Evolutionary conservation across 2,329 filamentous ascomycete species (phyloP).

Genomic region (Fusarium sp.): DNA sequence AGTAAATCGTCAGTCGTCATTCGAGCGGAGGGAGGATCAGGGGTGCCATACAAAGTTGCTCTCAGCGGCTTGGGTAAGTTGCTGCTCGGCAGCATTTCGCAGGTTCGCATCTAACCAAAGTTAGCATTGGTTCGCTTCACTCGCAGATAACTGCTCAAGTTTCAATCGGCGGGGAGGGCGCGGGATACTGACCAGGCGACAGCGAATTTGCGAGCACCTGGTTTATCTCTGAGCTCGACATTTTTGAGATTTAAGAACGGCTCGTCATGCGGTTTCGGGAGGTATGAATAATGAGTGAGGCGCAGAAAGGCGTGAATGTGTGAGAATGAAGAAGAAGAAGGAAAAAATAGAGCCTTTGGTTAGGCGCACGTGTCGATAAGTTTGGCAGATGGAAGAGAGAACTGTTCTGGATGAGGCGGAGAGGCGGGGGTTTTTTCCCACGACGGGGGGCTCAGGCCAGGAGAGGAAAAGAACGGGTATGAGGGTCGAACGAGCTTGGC

Average conservation of each 20-base stretch:
- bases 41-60: slow-evolving; percentile 83
- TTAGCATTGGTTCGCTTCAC: slow-evolving; percentile 37
- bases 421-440: slow-evolving; percentile 43
- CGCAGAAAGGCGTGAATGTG: slow-evolving; percentile 10
- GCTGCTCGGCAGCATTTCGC: slow-evolving; percentile 91
- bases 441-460: slow-evolving; percentile 32
- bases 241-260: slow-evolving; percentile 56
- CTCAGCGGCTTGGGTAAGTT: slow-evolving; percentile 91
- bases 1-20: slow-evolving; percentile 42
- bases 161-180: slow-evolving; percentile 11
- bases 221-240: slow-evolving; percentile 90
- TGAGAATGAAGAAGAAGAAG: slow-evolving; percentile 23
- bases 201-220: slow-evolving; percentile 97
- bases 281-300: slow-evolving; percentile 38
- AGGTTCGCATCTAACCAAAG: slow-evolving; percentile 79
- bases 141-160: neutral
- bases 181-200: slow-evolving; percentile 78
- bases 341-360: slow-evolving; percentile 35
- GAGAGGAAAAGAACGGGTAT: slow-evolving; percentile 42
- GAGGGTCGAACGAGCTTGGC: slow-evolving; percentile 34
- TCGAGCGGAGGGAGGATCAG: slow-evolving; percentile 29
- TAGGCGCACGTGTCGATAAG: slow-evolving; percentile 46
- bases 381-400: slow-evolving; percentile 40
- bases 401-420: slow-evolving; percentile 41
- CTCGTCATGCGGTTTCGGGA: slow-evolving; percentile 51